Percentiles rank a stretch among this genome's conserved stretches.
phyloP scores from a whole-genome alignment of 768 basidiomycete genomes.

The Leccinum uliginosum region DNA sequence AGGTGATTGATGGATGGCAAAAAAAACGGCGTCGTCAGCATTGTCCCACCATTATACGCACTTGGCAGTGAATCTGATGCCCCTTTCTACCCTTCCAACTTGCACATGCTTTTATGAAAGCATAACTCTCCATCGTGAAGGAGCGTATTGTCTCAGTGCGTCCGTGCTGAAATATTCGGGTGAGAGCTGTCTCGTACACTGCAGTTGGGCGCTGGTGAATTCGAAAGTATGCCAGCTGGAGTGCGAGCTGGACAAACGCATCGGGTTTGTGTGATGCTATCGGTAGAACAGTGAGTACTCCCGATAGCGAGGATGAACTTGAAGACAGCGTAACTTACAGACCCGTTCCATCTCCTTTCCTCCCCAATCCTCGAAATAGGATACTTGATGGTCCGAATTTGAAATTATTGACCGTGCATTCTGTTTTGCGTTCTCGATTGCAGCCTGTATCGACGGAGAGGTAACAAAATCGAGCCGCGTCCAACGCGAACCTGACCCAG shows the following conservation, averaged over 20 bases:
- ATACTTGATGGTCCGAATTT: conserved; percentile 79
- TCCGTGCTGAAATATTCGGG: conserved; percentile 80
- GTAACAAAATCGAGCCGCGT: conserved; percentile 69
- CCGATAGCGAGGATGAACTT: neutral
- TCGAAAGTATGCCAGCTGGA: conserved; percentile 89
- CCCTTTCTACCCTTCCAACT: conserved; percentile 13
- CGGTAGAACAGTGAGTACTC: neutral
- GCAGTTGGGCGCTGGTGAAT: conserved; percentile 75
- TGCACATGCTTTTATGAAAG: conserved; percentile 38
- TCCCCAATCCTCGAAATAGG: conserved; percentile 82
- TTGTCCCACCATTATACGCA: conserved; percentile 3
- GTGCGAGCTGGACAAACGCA: conserved; percentile 84
- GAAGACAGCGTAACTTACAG: conserved; percentile 44
- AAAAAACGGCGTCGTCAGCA: neutral
- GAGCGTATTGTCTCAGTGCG: conserved; percentile 88
- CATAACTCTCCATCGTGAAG: conserved; percentile 65
- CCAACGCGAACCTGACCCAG: conserved; percentile 37
- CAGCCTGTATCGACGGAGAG: conserved; percentile 52
- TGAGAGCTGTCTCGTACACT: conserved; percentile 90
- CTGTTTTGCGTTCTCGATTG: conserved; percentile 54
- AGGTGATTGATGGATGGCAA: neutral
- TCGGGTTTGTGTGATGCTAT: conserved; percentile 63
- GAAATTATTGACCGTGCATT: conserved; percentile 57
- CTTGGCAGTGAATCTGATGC: conserved; percentile 4
- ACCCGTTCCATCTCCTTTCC: conserved; percentile 78